Evolutionary conservation across 2,329 filamentous ascomycete genomes (phyloP).

Genomic region (Neonectria sp.): DNA sequence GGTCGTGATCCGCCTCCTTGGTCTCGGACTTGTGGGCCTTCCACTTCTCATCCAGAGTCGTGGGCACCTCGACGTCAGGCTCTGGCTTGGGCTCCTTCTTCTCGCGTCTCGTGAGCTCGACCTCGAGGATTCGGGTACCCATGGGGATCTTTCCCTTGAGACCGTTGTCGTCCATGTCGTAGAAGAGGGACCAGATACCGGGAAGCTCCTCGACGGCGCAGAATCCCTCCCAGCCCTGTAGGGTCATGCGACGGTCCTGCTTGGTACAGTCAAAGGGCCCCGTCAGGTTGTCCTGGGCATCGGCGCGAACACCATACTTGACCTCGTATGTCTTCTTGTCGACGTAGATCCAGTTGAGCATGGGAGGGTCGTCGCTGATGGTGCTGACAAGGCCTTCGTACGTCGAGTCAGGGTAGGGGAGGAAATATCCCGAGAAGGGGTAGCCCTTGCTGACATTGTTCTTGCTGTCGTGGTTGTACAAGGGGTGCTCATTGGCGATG

Average conservation of each 20-base stretch:
- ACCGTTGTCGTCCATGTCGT: slow-evolving; percentile 62
- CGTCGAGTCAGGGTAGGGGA: slow-evolving; percentile 69
- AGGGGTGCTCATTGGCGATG: slow-evolving; percentile 46
- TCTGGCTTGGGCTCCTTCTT: slow-evolving; percentile 51
- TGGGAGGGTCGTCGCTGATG: slow-evolving; percentile 64
- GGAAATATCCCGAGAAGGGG: slow-evolving; percentile 70
- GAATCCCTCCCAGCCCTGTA: slow-evolving; percentile 67
- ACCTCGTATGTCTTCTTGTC: slow-evolving; percentile 62
- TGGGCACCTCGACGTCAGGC: slow-evolving; percentile 36
- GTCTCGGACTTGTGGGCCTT: slow-evolving; percentile 47
- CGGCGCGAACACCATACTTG: slow-evolving; percentile 61
- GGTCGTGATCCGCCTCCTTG: slow-evolving; percentile 40
- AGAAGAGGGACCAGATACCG: slow-evolving; percentile 63
- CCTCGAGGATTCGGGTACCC: slow-evolving; percentile 67
- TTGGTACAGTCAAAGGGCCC: slow-evolving; percentile 67
- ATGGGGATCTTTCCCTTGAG: slow-evolving; percentile 60
- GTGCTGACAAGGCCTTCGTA: slow-evolving; percentile 64
- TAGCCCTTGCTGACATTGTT: slow-evolving; percentile 66
- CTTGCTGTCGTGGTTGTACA: slow-evolving; percentile 44
- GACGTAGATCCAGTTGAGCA: slow-evolving; percentile 67
- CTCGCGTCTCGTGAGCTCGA: slow-evolving; percentile 69
- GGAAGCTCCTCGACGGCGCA: slow-evolving; percentile 60
- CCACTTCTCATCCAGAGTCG: slow-evolving; percentile 49
- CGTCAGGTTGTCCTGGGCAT: slow-evolving; percentile 60
- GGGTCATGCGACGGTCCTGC: slow-evolving; percentile 65